These are phyloP conservation scores for Coemansia guatemalensis DNA, from an alignment of 192 early-diverging fungal genomes.

Conservation along the genomic window DNA sequence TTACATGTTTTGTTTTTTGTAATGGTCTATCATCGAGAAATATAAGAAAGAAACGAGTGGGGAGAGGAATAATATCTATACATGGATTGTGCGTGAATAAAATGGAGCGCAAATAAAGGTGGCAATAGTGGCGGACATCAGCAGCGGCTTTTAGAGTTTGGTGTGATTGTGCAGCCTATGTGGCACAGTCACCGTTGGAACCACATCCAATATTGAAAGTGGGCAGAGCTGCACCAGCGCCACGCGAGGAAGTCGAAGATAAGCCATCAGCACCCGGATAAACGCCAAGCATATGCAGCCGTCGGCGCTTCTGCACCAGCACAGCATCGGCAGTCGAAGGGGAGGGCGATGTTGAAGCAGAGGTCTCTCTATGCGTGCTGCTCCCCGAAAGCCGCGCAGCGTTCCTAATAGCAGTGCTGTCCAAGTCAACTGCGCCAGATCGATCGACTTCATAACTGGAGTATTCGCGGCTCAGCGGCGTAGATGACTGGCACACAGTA, in stretches of 20 bases:
- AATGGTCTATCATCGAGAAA: not conserved
- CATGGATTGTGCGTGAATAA: not conserved
- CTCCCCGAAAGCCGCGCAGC: not conserved
- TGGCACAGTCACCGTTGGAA: not conserved
- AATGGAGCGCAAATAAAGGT: not conserved
- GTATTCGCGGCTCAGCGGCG: slow-evolving; percentile 6
- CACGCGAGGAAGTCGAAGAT: not conserved
- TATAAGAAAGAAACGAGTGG: not conserved
- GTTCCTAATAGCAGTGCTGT: not conserved
- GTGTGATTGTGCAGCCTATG: not conserved
- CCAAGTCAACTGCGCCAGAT: not conserved
- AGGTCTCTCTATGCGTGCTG: not conserved
- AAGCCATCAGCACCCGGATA: not conserved
- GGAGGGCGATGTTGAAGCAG: not conserved
- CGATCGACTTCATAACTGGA: slow-evolving; percentile 3
- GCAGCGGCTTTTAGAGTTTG: not conserved
- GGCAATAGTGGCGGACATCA: not conserved
- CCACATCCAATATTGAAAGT: not conserved
- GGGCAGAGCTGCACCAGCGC: not conserved
- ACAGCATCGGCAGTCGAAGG: not conserved
- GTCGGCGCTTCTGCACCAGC: not conserved
- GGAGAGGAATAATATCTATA: not conserved
- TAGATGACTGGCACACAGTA: slow-evolving; percentile 10
- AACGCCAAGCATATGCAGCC: not conserved
- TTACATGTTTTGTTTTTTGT: not conserved